These are phyloP conservation scores for Akanthomyces uredinophilus DNA, from an alignment of 2,329 filamentous ascomycete species.

Conservation along the genomic window DNA sequence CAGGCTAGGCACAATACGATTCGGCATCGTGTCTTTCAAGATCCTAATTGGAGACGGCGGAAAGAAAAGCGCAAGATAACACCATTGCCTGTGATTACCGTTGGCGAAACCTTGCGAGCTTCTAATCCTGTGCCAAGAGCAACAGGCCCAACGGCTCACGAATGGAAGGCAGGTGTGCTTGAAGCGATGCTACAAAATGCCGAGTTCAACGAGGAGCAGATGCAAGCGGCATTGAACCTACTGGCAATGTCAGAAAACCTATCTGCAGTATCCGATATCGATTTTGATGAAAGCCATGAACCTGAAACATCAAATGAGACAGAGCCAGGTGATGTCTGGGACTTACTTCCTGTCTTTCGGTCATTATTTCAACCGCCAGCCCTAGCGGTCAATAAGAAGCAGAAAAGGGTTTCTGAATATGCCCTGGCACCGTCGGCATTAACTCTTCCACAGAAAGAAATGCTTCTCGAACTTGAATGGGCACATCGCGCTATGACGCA, in stretches of 20 bases:
- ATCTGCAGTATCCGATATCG: conserved; percentile 23
- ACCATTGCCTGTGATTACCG: background rate
- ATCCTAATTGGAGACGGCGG: conserved; percentile 22
- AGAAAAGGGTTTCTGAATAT: conserved; percentile 20
- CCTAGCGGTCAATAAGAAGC: background rate
- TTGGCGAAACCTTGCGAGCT: conserved; percentile 15
- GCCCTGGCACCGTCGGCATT: conserved; percentile 50
- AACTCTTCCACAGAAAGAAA: conserved; percentile 60
- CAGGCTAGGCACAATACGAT: conserved; percentile 39
- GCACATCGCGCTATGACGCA: conserved; percentile 63
- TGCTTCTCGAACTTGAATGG: conserved; percentile 64
- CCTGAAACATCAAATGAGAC: background rate
- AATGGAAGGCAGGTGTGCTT: conserved; percentile 29
- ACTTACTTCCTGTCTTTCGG: background rate
- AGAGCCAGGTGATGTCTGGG: background rate
- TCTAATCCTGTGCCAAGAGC: background rate
- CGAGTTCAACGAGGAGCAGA: conserved; percentile 27
- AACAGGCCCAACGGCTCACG: conserved; percentile 21
- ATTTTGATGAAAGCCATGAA: conserved; percentile 29
- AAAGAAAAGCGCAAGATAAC: conserved; percentile 11
- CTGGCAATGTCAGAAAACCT: conserved; percentile 31
- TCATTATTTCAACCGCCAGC: background rate
- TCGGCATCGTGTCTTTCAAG: conserved; percentile 32
- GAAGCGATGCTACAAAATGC: conserved; percentile 34
- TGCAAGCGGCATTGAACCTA: conserved; percentile 30